phyloP scores from a whole-genome alignment of 306 rosid genomes.

The Sechiopsis laciniata region DNA sequence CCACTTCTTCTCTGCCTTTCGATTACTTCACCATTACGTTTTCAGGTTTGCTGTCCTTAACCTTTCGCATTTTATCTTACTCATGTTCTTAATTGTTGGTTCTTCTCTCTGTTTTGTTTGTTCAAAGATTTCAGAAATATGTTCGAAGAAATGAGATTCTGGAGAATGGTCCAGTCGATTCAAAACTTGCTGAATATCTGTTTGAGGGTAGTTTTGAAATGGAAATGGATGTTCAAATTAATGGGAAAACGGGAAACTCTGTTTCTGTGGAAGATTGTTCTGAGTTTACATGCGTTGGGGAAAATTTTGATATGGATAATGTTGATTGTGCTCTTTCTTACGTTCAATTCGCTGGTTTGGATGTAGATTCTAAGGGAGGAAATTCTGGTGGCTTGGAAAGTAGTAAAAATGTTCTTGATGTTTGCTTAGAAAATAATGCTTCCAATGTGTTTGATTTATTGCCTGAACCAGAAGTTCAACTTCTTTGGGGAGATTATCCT shows the following conservation, averaged over 20 bases:
- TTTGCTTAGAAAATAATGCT: not conserved
- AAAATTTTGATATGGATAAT: not conserved
- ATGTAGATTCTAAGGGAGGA: not conserved
- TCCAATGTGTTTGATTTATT: not conserved
- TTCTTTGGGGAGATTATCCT: slow-evolving; percentile 20
- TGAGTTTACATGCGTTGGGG: not conserved
- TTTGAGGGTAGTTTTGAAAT: not conserved
- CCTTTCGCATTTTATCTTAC: not conserved
- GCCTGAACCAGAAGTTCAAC: slow-evolving; percentile 23
- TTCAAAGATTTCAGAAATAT: not conserved
- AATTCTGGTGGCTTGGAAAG: not conserved
- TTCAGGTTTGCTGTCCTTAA: slow-evolving; percentile 14
- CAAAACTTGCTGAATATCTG: not conserved
- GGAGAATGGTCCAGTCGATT: not conserved
- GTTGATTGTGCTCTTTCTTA: not conserved
- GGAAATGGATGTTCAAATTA: not conserved
- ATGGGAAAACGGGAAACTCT: not conserved
- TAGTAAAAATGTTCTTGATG: not conserved
- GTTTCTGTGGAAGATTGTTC: not conserved
- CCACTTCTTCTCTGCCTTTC: slow-evolving; percentile 3
- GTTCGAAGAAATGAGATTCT: slow-evolving; percentile 5
- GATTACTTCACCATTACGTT: not conserved
- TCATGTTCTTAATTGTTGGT: not conserved
- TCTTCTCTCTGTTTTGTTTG: slow-evolving; percentile 16
- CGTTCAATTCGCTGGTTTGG: not conserved